Base-by-base conservation (phyloP, 176 grass and related monocot species). In the Neostapfia colusana region DNA sequence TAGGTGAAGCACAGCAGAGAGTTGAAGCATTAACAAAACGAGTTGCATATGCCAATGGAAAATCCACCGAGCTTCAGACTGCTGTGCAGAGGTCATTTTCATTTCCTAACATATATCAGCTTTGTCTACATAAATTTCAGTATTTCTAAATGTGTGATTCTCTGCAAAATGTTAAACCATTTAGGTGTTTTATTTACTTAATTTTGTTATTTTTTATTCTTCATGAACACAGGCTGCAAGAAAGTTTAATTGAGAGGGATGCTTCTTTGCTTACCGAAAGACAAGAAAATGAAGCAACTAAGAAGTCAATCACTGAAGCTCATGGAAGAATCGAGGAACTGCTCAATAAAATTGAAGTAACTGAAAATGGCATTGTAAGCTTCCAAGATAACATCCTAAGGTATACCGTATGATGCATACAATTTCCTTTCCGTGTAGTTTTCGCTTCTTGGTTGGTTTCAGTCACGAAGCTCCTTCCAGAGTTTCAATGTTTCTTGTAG, bases 161-260 rank as follows among this genome's bases (percentile, higher is more conserved):
- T 76, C 62, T 42, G 24, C 14, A 8, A 75, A 63, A 72, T 76
- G 44, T 80, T 73, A 59, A 20, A 83, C 61, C 27, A 39, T 78
- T 78, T 39, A 39, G 8, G 6, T 68, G 7, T 70, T 40, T 70
- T 7, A 21, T 63, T 59, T 37, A 36, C 65, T 76, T 49, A 60
- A 39, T n/a, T 63, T 79, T 49, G 41, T 69, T 45, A 21, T 60
- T 11, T 82, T 69, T 72, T 79, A 38, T 85, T 69, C n/a, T 36
- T 83, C 65, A 46, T 65, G 56, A 46, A 40, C 59, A 69, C 86
- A 92, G 93, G 84, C 78, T 96, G 74, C 87, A 96, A 88, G 81
- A 96, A 81, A 87, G 48, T 9, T 78, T 88, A 82, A 49, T 68
- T 79, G 79, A 80, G 51, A 88, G 55, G 65, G 89, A 92, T 65